Conservation (phyloP, 1,284 basidiomycete genomes). For the Trametes hirsuta region DNA sequence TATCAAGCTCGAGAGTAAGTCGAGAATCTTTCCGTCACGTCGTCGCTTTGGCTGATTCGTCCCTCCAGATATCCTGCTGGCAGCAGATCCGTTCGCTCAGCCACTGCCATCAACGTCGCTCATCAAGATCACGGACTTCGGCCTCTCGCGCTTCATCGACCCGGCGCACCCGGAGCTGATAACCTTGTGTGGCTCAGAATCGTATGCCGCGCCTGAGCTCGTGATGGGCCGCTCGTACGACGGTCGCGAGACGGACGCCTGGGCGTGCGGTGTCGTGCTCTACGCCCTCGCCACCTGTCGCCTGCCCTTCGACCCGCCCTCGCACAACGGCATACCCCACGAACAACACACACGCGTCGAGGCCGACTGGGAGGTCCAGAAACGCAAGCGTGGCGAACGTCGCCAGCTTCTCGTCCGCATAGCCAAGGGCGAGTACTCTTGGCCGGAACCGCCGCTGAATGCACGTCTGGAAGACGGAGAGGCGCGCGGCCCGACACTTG, state of each 20-base stretch:
- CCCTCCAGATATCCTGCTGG: conserved; percentile 56
- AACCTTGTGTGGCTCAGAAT: conserved; percentile 90
- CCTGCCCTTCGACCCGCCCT: conserved; percentile 63
- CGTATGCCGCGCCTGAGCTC: conserved; percentile 91
- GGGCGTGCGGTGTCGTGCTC: conserved; percentile 90
- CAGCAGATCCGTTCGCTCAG: conserved; percentile 38
- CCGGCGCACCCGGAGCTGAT: conserved; percentile 70
- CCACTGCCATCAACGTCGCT: conserved; percentile 57
- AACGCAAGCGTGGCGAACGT: conserved; percentile 33
- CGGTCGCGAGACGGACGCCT: conserved; percentile 86
- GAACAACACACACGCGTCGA: conserved; percentile 9
- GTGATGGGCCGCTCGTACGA: conserved; percentile 77
- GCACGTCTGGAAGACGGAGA: conserved; percentile 9
- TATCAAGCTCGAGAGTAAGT: conserved; percentile 93
- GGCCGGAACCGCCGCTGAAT: conserved; percentile 50
- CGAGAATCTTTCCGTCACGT: not conserved
- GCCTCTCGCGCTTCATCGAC: conserved; percentile 85
- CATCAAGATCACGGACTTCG: conserved; percentile 91
- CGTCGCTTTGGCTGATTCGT: conserved; percentile 9
- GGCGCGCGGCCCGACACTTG: conserved; percentile 36
- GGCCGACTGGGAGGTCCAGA: conserved; percentile 17
- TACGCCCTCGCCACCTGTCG: conserved; percentile 81
- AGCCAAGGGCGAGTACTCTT: conserved; percentile 76
- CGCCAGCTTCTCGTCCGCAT: conserved; percentile 72
- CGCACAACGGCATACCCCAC: conserved; percentile 8